phyloP scores from a whole-genome alignment of 768 basidiomycete species.

The Cyclocybe cylindracea region DNA sequence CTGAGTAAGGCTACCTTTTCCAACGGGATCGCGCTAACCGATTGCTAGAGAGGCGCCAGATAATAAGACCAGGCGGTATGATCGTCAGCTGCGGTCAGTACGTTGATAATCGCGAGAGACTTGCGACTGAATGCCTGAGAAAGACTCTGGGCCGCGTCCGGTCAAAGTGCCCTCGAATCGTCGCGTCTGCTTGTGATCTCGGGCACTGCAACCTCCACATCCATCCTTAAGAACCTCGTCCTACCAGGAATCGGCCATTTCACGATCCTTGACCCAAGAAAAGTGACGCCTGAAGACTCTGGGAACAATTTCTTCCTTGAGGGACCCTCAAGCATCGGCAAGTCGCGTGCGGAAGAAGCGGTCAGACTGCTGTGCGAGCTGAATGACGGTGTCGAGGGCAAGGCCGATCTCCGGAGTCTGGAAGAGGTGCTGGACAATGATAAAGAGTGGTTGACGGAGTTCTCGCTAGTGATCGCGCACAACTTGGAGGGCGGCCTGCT shows the following conservation, averaged over 20 bases:
- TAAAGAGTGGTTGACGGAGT: slow-evolving; percentile 41
- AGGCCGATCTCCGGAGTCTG: slow-evolving; percentile 57
- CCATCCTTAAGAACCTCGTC: slow-evolving; percentile 94
- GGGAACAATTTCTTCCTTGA: slow-evolving; percentile 98
- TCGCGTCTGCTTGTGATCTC: slow-evolving; percentile 82
- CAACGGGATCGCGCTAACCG: slow-evolving; percentile 2
- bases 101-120: not conserved
- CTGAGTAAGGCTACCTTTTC: slow-evolving; percentile 22
- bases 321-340: slow-evolving; percentile 73
- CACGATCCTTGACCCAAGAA: slow-evolving; percentile 76
- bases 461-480: slow-evolving; percentile 83
- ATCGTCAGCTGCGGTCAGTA: slow-evolving; percentile 86
- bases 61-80: slow-evolving; percentile 87
- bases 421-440: slow-evolving; percentile 57
- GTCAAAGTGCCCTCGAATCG: slow-evolving; percentile 86
- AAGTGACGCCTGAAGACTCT: slow-evolving; percentile 72
- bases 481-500: slow-evolving; percentile 66
- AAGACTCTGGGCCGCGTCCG: slow-evolving; percentile 92
- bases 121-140: not conserved
- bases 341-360: slow-evolving; percentile 76
- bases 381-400: slow-evolving; percentile 82
- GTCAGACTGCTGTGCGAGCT: slow-evolving; percentile 79
- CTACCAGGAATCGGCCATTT: slow-evolving; percentile 96
- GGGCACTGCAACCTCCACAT: slow-evolving; percentile 81
- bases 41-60: slow-evolving; percentile 65